A percentile compares a stretch with the other conserved stretches of the same genome.
These are phyloP conservation scores for Acorus gramineus DNA, from an alignment of 106 monocot genomes.

Conservation along the genomic window DNA sequence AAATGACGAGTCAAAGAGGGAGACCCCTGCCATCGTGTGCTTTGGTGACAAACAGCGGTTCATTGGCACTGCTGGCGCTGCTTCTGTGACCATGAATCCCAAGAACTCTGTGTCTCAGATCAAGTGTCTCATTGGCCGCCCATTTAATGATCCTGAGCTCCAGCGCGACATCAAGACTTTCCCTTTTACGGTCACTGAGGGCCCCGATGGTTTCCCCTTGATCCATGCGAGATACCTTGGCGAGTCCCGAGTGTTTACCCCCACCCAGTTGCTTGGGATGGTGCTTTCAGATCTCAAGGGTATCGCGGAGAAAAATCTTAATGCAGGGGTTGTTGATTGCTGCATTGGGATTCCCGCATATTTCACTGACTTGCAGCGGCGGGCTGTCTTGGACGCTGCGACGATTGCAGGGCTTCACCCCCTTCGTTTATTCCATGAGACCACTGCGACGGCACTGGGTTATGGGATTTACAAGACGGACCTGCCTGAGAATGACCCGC, in stretches of 20 bases:
- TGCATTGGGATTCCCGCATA: constrained; percentile 83
- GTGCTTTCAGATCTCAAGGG: constrained; percentile 59
- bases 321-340: constrained; percentile 62
- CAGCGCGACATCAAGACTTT: constrained; percentile 42
- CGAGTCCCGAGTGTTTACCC: constrained; percentile 51
- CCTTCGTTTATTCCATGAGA: constrained; percentile 71
- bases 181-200: constrained; percentile 53
- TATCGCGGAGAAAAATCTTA: constrained; percentile 69
- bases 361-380: constrained; percentile 78
- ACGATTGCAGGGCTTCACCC: constrained; percentile 69
- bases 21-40: constrained; percentile 74
- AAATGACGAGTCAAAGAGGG: constrained; percentile 90
- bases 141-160: constrained; percentile 58
- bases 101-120: constrained; percentile 74
- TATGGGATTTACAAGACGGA: constrained; percentile 83
- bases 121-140: constrained; percentile 72
- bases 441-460: constrained; percentile 57
- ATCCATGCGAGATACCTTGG: constrained; percentile 62
- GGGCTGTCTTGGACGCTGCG: constrained; percentile 69
- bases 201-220: constrained; percentile 66
- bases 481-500: constrained; percentile 44
- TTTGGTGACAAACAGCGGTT: constrained; percentile 84
- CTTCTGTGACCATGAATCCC: constrained; percentile 69
- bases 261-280: constrained; percentile 78
- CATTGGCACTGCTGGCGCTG: constrained; percentile 65